Base-by-base conservation (phyloP, 2,329 filamentous ascomycete species). In the Penicillium sp. region DNA sequence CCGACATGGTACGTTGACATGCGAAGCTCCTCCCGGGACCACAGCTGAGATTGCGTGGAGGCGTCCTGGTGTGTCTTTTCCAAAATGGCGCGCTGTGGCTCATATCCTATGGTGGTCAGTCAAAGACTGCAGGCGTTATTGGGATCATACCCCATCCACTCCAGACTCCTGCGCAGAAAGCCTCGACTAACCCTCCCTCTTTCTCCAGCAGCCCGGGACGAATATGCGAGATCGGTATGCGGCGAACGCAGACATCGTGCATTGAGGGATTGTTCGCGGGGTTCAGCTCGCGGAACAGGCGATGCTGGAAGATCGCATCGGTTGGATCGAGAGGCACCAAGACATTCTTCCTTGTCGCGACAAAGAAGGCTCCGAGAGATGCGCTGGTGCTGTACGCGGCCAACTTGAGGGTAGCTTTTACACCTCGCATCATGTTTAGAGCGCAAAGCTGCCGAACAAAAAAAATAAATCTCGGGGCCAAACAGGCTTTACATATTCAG, bases 131-230 rank as follows among this genome's bases (percentile, higher is more conserved):
- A 26, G 11, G 3, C 29, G 29, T 21, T 21, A 52, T 41, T 21
- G 5, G 53, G 55, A 77, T 26, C 83, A 64, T 75, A 90, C 89
- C 88, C 72, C 83, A 82, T 61, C 86, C 88, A 65, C 84, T 83
- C 88, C 86, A 92, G 54, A 90, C 77, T 50, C 88, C 88, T 13
- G 86, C 85, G 71, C 87, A 90, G 71, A 91, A 90, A 66, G 86
- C 86, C 67, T 90, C 81, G 1, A 85, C 84, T 54, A 91, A 78
- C 66, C 86, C 82, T 35, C 83, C 82, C 71, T 85, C 86, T 65
- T 85, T 83, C 70, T 89, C 81, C 17, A 91, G 76, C 58, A 91
- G 78, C 66, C 88, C 85, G 0, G 89, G 88, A 31, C 85, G 83
- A 64, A 92, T 86, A 71, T 88, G 86, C 53, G 78, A 79, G 53